Conservation (phyloP, 139 green algal genomes). For the Nannochloris sp. region DNA sequence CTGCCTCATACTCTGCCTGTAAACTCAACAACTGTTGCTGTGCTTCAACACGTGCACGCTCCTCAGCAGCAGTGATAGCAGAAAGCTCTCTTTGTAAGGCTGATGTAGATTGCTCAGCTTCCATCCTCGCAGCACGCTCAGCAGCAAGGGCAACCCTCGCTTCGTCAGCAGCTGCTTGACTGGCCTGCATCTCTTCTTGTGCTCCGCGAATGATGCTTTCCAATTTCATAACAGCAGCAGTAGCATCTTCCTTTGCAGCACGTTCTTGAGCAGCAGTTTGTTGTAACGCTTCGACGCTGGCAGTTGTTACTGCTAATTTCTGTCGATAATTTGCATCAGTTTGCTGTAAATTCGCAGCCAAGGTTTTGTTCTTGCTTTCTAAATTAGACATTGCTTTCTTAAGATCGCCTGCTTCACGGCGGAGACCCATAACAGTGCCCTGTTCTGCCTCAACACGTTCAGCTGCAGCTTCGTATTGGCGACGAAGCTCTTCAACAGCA, state of each 20-base stretch:
- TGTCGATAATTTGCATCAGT: constrained; percentile 7
- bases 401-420: constrained; percentile 16
- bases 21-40: constrained; percentile 11
- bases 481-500: constrained; percentile 20
- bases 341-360: constrained; percentile 19
- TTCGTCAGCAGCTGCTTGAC: constrained; percentile 22
- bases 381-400: constrained; percentile 17
- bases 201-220: constrained; percentile 22
- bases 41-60: constrained; percentile 10
- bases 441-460: constrained; percentile 39
- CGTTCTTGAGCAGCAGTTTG: constrained; percentile 9
- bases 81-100: constrained; percentile 14
- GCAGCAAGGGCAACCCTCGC: constrained; percentile 10
- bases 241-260: constrained; percentile 22
- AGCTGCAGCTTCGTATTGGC: constrained; percentile 19
- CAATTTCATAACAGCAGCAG: constrained; percentile 35
- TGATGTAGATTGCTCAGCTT: constrained; percentile 17
- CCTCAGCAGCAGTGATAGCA: constrained; percentile 21
- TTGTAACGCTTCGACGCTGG: neutral
- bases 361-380: constrained; percentile 18
- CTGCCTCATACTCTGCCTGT: constrained; percentile 21
- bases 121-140: constrained; percentile 24
- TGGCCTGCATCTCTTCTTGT: constrained; percentile 31
- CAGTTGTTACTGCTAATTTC: constrained; percentile 4
- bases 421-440: constrained; percentile 15